A percentile compares a stretch with the other conserved stretches of the same genome.
These are phyloP conservation scores for Septoria petroselini DNA, from an alignment of 2,329 filamentous ascomycete genomes.

Conservation along the genomic window DNA sequence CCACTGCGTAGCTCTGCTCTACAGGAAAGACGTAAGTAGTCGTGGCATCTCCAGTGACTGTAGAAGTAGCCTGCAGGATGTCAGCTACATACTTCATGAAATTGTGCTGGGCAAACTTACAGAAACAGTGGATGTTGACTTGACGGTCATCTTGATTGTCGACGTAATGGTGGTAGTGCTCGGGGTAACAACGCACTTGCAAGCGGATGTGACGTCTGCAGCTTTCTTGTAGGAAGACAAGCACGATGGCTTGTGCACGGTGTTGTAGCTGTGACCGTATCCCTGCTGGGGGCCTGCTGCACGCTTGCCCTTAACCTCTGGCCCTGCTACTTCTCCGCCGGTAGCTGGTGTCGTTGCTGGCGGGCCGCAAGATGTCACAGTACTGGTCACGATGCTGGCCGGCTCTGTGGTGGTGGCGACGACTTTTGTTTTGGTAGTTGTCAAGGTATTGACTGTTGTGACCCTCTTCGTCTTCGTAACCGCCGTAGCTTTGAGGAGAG, in stretches of 20 bases:
- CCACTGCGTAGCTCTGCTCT: not conserved
- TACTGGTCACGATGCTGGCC: conserved; percentile 5
- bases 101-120: not conserved
- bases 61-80: not conserved
- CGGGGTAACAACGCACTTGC: conserved; percentile 8
- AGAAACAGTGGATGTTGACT: not conserved
- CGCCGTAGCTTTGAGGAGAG: not conserved
- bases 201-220: conserved; percentile 6
- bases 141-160: not conserved
- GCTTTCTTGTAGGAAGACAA: conserved; percentile 1
- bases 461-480: conserved; percentile 4
- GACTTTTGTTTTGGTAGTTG: not conserved
- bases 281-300: not conserved
- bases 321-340: not conserved
- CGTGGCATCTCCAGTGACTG: not conserved
- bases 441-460: conserved; percentile 1
- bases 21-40: not conserved
- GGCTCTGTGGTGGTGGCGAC: conserved; percentile 5
- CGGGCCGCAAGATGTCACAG: conserved; percentile 4
- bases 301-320: not conserved
- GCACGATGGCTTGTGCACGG: conserved; percentile 7
- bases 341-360: not conserved
- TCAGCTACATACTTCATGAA: not conserved
- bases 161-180: conserved; percentile 5
- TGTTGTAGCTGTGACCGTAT: not conserved